phyloP scores from a whole-genome alignment of 1,284 basidiomycete genomes.

The Moniliella sp. region DNA sequence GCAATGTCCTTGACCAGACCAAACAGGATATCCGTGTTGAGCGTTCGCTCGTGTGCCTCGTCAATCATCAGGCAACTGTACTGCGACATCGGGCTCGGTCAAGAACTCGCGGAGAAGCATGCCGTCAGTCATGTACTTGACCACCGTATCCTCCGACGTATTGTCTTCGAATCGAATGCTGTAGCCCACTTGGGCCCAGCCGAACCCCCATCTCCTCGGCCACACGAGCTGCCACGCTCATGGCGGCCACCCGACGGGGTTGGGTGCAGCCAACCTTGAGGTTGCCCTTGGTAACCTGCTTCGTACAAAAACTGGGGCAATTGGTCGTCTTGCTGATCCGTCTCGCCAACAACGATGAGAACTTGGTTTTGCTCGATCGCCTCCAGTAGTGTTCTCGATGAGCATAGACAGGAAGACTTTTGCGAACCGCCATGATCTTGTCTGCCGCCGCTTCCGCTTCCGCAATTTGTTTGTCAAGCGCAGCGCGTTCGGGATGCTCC shows the following conservation, averaged over 20 bases:
- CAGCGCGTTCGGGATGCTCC: conserved; percentile 54
- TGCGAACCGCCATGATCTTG: conserved; percentile 23
- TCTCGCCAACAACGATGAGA: conserved; percentile 37
- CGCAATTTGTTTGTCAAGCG: conserved; percentile 65
- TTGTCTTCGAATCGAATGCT: conserved; percentile 91
- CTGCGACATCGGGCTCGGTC: conserved; percentile 24
- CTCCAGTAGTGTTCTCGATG: conserved; percentile 39
- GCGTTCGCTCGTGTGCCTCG: conserved; percentile 32
- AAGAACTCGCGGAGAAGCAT: conserved; percentile 33
- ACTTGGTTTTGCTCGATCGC: conserved; percentile 70
- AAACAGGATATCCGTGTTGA: conserved; percentile 29
- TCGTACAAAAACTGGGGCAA: conserved; percentile 93
- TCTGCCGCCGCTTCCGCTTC: conserved; percentile 50
- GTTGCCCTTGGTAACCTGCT: conserved; percentile 73
- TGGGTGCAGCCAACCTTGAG: conserved; percentile 85
- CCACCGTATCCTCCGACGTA: conserved; percentile 55
- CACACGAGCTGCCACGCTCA: conserved; percentile 95
- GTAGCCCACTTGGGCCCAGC: conserved; percentile 91
- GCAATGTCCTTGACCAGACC: conserved; percentile 32
- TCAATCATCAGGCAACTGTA: conserved; percentile 32
- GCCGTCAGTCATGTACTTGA: conserved; percentile 34
- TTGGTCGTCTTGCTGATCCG: conserved; percentile 89
- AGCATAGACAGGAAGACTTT: conserved; percentile 26
- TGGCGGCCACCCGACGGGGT: conserved; percentile 90
- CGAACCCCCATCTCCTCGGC: conserved; percentile 94